These are phyloP conservation scores for Gillenia trifoliata DNA, from an alignment of 306 rosid genomes.

Conservation along the genomic window DNA sequence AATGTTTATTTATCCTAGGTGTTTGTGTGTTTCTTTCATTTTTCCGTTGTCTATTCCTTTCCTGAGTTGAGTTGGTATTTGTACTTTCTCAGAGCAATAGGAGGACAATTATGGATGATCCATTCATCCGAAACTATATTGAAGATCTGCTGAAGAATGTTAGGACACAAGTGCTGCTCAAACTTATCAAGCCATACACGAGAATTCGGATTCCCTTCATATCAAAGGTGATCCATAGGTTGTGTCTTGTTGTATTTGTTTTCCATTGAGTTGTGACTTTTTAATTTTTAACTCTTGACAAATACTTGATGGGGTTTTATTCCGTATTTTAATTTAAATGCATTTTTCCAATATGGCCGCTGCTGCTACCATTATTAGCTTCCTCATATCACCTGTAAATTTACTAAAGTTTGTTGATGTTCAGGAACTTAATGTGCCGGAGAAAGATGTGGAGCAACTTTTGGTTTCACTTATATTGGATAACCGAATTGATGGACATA, in stretches of 20 bases:
- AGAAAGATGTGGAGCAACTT: slow-evolving; percentile 51
- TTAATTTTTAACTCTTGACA: background rate
- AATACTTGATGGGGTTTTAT: background rate
- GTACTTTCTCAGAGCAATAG: slow-evolving; percentile 53
- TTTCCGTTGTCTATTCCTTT: background rate
- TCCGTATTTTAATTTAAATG: background rate
- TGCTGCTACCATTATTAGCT: background rate
- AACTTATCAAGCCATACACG: slow-evolving; percentile 95
- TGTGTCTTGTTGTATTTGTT: background rate
- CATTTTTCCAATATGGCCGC: background rate
- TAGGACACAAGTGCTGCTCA: slow-evolving; percentile 94
- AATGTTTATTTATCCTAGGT: background rate
- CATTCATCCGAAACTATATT: slow-evolving; percentile 86
- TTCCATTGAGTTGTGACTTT: background rate
- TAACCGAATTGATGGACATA: slow-evolving; percentile 92
- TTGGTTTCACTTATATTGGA: slow-evolving; percentile 70
- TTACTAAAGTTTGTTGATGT: background rate
- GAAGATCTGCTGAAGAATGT: slow-evolving; percentile 96
- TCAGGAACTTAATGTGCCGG: slow-evolving; percentile 54
- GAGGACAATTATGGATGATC: slow-evolving; percentile 96
- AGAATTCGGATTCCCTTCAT: slow-evolving; percentile 95
- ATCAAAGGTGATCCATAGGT: slow-evolving; percentile 56
- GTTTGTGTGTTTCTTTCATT: background rate
- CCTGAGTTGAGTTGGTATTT: background rate
- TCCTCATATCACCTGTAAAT: background rate